Evolutionary conservation across 208 protist species (phyloP), one percentile per base, ranked within the genome.

Genomic region (Histomonas meleagridis): DNA sequence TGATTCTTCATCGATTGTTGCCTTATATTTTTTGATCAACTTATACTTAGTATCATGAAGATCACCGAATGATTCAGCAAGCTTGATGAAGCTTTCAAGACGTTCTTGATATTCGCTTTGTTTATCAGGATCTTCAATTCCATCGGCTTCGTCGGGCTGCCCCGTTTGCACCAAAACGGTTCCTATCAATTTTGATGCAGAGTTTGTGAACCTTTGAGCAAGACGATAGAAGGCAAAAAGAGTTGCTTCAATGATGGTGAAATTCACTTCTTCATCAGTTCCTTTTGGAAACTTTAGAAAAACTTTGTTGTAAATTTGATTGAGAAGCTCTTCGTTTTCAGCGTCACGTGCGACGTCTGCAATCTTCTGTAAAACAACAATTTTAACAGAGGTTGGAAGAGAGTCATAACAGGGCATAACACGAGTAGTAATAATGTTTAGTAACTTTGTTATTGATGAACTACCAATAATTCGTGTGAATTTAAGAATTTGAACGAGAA

Each of bases 361-460:
- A 46, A 76, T 43, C 2, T 35, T 10, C n/a, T 76, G 65, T 4
- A 76, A 1, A 46, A 76, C 46, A 46, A 5, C 9, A 10, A 76
- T 46, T 35, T 46, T 46, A 23, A 46, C 10, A 21, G 35, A 23
- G 18, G 21, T 46, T 46, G 26, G 26, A 43, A 76, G 21, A 4
- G 35, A 9, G 4, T 99, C 99, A 93, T 99, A 99, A 95, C 97
- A 99, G 43, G 97, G 97, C 93, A 99, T 99, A 1, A 95, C 94
- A 72, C 98, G 97, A 49, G 98, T 99, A 40, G 99, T 99, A 92
- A 99, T 99, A 93, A 99, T 99, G 65, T 97, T 97, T 5, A 35
- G 46, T 38, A 76, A 76, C 5, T 35, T 10, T 60, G 53, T 60
- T 7, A 18, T 60, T 14, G 21, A 23, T 35, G n/a, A n/a, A 35